Conservation (phyloP, 225 moss, liverwort and hornwort genomes). For the Asterella californica region DNA sequence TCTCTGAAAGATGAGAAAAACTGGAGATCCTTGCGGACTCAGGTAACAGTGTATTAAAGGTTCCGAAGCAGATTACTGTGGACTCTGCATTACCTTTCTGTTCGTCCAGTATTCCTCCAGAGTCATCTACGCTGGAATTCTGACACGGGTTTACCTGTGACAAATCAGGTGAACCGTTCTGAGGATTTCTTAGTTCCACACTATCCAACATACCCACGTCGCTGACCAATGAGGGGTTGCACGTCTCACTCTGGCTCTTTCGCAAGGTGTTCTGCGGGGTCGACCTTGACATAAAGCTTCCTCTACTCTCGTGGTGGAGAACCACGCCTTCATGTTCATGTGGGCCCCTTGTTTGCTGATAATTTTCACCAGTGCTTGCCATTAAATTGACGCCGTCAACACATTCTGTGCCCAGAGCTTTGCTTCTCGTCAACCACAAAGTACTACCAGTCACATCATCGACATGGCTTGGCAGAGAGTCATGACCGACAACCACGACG, state of each 20-base stretch:
- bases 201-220: not conserved
- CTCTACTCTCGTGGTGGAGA: not conserved
- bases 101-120: not conserved
- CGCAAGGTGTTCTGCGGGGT: not conserved
- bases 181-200: not conserved
- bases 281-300: not conserved
- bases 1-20: not conserved
- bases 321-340: not conserved
- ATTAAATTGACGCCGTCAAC: slow-evolving; percentile 2
- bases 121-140: not conserved
- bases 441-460: slow-evolving; percentile 1
- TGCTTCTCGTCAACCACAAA: slow-evolving; percentile 18
- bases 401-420: slow-evolving; percentile 11
- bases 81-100: slow-evolving; percentile 8
- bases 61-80: slow-evolving; percentile 38
- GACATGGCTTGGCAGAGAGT: not conserved
- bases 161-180: not conserved
- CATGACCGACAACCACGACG: not conserved
- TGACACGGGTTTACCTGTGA: not conserved
- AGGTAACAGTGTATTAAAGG: slow-evolving; percentile 32
- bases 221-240: not conserved
- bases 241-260: not conserved
- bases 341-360: not conserved
- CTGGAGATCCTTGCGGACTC: not conserved
- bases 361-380: not conserved